These are phyloP conservation scores for Agroathelia rolfsii DNA, from an alignment of 1,284 basidiomycete species.

Conservation along the genomic window DNA sequence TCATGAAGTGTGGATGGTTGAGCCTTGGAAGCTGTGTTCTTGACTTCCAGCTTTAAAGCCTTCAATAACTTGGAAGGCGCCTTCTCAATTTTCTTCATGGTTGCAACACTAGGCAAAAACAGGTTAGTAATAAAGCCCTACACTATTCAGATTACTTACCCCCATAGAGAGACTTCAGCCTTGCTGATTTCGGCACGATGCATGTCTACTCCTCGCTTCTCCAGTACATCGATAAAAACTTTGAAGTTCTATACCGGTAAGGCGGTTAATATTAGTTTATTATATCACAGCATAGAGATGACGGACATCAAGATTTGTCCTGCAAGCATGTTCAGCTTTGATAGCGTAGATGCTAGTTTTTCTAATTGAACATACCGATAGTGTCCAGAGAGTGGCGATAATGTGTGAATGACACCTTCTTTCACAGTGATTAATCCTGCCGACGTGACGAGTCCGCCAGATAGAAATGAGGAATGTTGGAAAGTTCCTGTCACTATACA, in stretches of 20 bases:
- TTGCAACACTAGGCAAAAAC: neutral
- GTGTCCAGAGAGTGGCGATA: slow-evolving; percentile 63
- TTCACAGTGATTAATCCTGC: slow-evolving; percentile 63
- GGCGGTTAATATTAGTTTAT: neutral
- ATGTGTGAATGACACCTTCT: slow-evolving; percentile 50
- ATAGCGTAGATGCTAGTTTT: too few species aligned
- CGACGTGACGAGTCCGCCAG: slow-evolving; percentile 51
- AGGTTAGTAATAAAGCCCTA: too few species aligned
- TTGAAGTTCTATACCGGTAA: slow-evolving; percentile 44
- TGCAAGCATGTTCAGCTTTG: slow-evolving; percentile 43
- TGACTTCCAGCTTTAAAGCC: too few species aligned
- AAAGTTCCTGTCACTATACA: slow-evolving; percentile 49
- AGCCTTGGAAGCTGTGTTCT: neutral
- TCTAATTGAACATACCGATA: slow-evolving; percentile 35
- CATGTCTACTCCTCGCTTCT: slow-evolving; percentile 53
- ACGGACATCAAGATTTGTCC: slow-evolving; percentile 39
- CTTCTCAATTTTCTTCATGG: too few species aligned
- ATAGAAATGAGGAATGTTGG: slow-evolving; percentile 61
- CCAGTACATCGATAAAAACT: slow-evolving; percentile 47
- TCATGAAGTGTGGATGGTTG: too few species aligned
- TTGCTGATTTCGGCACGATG: slow-evolving; percentile 50
- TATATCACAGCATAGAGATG: neutral
- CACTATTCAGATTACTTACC: slow-evolving; percentile 33
- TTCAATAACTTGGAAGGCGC: too few species aligned
- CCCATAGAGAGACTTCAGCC: slow-evolving; percentile 47